phyloP scores from a whole-genome alignment of 139 green algal species.

The Chlorella sp. region DNA sequence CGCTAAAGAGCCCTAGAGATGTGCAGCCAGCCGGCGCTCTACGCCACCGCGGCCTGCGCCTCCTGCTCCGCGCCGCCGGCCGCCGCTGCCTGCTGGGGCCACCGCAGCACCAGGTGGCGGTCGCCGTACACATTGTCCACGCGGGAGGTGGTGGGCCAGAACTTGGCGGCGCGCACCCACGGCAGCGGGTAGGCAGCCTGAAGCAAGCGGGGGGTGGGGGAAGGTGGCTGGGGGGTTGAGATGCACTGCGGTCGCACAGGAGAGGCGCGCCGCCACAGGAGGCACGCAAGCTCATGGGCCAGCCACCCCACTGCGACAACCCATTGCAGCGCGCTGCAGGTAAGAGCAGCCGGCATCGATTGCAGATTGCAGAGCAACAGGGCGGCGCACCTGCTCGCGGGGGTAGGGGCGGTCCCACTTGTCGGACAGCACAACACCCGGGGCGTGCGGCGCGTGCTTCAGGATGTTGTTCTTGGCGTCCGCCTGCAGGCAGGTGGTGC shows the following conservation, averaged over 20 bases:
- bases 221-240: too few relatives aligned
- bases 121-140: constrained; percentile 99
- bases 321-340: background rate
- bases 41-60: background rate
- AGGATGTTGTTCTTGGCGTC: constrained; percentile 91
- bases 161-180: constrained; percentile 95
- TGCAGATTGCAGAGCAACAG: too few relatives aligned
- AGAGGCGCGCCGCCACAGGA: background rate
- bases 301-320: background rate
- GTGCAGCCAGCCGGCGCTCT: too few relatives aligned
- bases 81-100: background rate
- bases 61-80: background rate
- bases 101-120: constrained; percentile 45
- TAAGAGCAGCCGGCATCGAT: too few relatives aligned
- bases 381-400: constrained; percentile 73
- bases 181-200: constrained; percentile 91
- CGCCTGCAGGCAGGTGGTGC: constrained; percentile 19
- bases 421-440: constrained; percentile 79
- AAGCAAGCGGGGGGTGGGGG: background rate
- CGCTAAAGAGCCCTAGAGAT: too few relatives aligned
- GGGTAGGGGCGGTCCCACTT: constrained; percentile 94
- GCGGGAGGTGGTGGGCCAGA: constrained; percentile 94
- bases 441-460: constrained; percentile 94
- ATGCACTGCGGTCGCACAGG: background rate
- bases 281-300: too few relatives aligned